Percentiles rank a stretch among this genome's conserved stretches.
These are phyloP conservation scores for Prunus yedoensis DNA, from an alignment of 331 rosid species.

Conservation along the genomic window DNA sequence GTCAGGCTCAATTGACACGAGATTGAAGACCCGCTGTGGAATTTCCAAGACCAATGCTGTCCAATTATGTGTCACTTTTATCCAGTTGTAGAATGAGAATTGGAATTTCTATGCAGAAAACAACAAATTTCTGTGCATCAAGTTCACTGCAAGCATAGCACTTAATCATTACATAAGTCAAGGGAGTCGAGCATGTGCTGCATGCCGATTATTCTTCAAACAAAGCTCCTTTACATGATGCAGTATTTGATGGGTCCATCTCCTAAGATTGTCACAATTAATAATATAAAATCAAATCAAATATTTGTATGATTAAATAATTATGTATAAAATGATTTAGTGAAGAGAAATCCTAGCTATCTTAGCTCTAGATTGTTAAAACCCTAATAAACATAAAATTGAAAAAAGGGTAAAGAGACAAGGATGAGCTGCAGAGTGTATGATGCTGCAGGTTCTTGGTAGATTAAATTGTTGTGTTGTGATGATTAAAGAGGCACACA, in stretches of 20 bases:
- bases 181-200: conserved; percentile 29
- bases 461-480: conserved; percentile 57
- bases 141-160: conserved; percentile 16
- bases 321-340: no score
- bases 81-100: conserved; percentile 2
- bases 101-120: conserved; percentile 33
- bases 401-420: conserved; percentile 39
- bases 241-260: conserved; percentile 25
- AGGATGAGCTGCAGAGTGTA: background rate
- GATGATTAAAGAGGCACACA: conserved; percentile 62
- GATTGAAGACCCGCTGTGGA: conserved; percentile 21
- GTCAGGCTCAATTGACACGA: background rate
- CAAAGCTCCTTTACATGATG: conserved; percentile 15
- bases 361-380: background rate
- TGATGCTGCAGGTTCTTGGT: conserved; percentile 25
- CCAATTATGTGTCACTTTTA: conserved; percentile 34
- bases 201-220: conserved; percentile 30
- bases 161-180: conserved; percentile 49
- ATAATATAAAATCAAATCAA: no score
- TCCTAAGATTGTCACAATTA: background rate
- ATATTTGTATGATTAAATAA: no score
- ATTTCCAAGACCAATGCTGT: conserved; percentile 19
- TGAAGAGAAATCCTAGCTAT: background rate
- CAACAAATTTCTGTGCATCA: conserved; percentile 28
- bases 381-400: conserved; percentile 10